Percentiles rank a stretch among this genome's conserved stretches.
phyloP scores from a whole-genome alignment of 257 asterid species.

The Voacanga thouarsii region DNA sequence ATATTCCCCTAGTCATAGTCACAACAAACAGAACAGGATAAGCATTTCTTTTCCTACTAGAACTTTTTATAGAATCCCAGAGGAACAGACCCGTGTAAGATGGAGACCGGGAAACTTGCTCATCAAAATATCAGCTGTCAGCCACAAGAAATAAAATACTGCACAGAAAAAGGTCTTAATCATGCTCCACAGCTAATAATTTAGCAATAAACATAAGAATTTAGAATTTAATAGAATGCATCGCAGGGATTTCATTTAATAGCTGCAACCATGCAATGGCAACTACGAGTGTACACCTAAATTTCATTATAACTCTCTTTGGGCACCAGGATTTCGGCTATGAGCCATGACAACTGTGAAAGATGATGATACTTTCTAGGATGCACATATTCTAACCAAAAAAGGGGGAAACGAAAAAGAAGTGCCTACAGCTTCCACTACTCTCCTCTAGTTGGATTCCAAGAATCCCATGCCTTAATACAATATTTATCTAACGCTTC shows the following conservation, averaged over 20 bases:
- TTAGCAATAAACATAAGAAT: neutral
- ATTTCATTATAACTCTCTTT: neutral
- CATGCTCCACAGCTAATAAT: constrained; percentile 1
- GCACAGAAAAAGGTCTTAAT: neutral
- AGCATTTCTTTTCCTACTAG: neutral
- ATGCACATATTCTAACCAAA: neutral
- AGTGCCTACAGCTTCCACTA: constrained; percentile 13
- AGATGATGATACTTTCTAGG: neutral
- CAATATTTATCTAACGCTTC: constrained; percentile 49
- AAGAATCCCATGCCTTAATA: constrained; percentile 27
- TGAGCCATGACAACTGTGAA: neutral
- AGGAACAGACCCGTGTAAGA: neutral
- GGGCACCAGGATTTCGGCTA: neutral
- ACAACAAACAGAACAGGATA: too few relatives aligned
- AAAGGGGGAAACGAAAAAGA: neutral
- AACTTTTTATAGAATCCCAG: neutral
- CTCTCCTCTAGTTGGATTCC: constrained; percentile 23
- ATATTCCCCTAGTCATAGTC: too few relatives aligned
- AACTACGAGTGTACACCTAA: neutral
- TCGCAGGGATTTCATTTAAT: constrained; percentile 7
- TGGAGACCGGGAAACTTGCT: neutral
- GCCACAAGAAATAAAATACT: neutral
- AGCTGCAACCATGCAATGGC: neutral
- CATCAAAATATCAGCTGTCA: neutral
- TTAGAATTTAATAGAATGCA: neutral